Evolutionary conservation across 75 land plant genomes (phyloP).

Genomic region (Sequoia sempervirens): DNA sequence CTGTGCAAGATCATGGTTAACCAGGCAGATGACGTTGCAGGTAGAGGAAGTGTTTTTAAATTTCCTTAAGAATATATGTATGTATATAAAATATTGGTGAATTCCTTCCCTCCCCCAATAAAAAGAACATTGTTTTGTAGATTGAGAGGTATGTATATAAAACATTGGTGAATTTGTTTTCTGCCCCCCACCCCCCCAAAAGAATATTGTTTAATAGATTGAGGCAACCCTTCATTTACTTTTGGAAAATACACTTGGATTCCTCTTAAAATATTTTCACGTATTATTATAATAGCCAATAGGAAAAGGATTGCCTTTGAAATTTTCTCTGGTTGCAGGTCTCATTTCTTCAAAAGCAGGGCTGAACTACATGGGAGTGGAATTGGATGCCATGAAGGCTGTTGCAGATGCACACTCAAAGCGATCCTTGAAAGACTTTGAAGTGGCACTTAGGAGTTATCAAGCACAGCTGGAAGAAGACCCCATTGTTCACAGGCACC

Average conservation of each 20-base stretch:
- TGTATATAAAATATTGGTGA: no score
- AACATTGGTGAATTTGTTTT: no score
- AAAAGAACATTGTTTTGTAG: no score
- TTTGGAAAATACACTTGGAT: background rate
- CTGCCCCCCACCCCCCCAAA: no score
- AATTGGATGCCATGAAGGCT: constrained; percentile 80
- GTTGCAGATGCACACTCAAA: constrained; percentile 71
- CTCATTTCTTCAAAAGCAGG: constrained; percentile 83
- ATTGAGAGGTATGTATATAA: no score
- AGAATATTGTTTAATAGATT: no score
- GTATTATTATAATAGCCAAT: no score
- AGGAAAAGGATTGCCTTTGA: background rate
- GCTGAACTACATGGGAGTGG: constrained; percentile 59
- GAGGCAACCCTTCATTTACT: background rate
- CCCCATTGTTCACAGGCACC: constrained; percentile 75
- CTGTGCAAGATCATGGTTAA: constrained; percentile 74
- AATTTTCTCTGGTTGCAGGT: constrained; percentile 11
- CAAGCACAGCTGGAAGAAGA: constrained; percentile 69
- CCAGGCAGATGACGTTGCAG: constrained; percentile 72
- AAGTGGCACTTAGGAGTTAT: constrained; percentile 47
- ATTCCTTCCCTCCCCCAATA: no score
- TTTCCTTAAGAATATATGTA: background rate
- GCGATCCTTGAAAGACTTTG: constrained; percentile 61
- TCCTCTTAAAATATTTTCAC: no score
- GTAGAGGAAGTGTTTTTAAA: background rate